Base-by-base conservation (phyloP, 352 stramenopile genomes). In the Blastocystis sp. region DNA sequence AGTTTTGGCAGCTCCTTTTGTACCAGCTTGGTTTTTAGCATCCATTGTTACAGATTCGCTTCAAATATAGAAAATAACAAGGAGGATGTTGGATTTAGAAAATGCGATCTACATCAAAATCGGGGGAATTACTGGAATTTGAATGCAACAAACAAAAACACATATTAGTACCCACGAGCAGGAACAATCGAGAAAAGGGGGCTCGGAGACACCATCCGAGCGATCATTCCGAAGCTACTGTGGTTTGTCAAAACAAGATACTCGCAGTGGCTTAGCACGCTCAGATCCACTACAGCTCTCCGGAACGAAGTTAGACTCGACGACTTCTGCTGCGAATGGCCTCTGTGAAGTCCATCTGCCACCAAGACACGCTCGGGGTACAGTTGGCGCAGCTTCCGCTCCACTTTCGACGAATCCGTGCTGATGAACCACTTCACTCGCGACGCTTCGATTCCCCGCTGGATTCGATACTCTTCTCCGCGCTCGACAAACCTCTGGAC, bases 211-310 rank as follows among this genome's bases (percentile, higher is more conserved):
- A 84, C 18, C 73, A 84, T 84, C 47, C 73, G 29, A 3, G 73
- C 73, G 50, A 84, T 84, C 73, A 84, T 84, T 15, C 73, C 73
- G 68, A 84, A 84, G 39, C 73, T 84, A 43, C 73, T 84, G 47
- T 84, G 53, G 56, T 84, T 84, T 11, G 73, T 84, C 11, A 84
- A 55, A n/a, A 84, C 47, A n/a, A 84, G 23, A 68, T 69, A 84
- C 73, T 84, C 73, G 41, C 73, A 84, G 29, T 34, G 73, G 68
- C 73, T 84, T 55, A 84, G 53, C 3, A 84, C 73, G 26, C 29
- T 43, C n/a, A 84, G 15, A 68, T 84, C 73, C 8, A 84, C 45
- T 37, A 84, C 73, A 2, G 73, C 73, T 64, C 73, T 50, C 18
- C n/a, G 62, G 50, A 84, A 84, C 2, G 18, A 50, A 39, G 53